These are phyloP conservation scores for Alternaria brassicae DNA, from an alignment of 2,329 filamentous ascomycete genomes.

Conservation along the genomic window DNA sequence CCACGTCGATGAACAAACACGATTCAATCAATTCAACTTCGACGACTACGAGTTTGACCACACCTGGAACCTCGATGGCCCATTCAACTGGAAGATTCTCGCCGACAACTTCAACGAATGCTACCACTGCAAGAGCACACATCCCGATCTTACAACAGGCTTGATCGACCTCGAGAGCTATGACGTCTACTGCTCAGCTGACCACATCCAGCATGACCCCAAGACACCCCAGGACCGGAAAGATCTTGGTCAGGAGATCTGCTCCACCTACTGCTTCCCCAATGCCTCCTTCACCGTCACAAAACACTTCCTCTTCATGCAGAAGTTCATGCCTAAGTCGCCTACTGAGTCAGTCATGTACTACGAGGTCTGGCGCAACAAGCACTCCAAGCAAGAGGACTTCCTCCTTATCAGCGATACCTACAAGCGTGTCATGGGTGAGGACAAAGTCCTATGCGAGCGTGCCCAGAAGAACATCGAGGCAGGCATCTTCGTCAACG, in stretches of 20 bases:
- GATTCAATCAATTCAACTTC: constrained; percentile 44
- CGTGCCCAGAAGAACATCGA: constrained; percentile 67
- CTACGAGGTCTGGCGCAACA: constrained; percentile 70
- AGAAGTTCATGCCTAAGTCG: constrained; percentile 65
- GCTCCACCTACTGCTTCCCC: constrained; percentile 43
- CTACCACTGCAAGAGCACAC: constrained; percentile 68
- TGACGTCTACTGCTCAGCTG: constrained; percentile 40
- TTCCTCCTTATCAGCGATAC: constrained; percentile 65
- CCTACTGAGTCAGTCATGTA: constrained; percentile 62
- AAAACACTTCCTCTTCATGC: constrained; percentile 67
- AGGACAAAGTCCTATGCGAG: constrained; percentile 69
- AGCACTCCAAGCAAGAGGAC: constrained; percentile 64
- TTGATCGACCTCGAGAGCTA: constrained; percentile 66
- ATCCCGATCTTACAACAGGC: constrained; percentile 63
- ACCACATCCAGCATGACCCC: constrained; percentile 45
- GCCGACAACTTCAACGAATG: constrained; percentile 71
- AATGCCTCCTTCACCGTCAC: constrained; percentile 43
- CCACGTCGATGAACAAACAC: constrained; percentile 43
- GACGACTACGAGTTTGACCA: constrained; percentile 58
- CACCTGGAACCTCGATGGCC: constrained; percentile 42
- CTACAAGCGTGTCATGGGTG: constrained; percentile 69
- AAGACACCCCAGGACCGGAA: constrained; percentile 38
- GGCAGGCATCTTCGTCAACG: constrained; percentile 67
- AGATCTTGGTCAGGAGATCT: constrained; percentile 36
- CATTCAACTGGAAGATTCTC: constrained; percentile 47